Conservation (phyloP, 1,284 basidiomycete species). For the Marasmius oreades region DNA sequence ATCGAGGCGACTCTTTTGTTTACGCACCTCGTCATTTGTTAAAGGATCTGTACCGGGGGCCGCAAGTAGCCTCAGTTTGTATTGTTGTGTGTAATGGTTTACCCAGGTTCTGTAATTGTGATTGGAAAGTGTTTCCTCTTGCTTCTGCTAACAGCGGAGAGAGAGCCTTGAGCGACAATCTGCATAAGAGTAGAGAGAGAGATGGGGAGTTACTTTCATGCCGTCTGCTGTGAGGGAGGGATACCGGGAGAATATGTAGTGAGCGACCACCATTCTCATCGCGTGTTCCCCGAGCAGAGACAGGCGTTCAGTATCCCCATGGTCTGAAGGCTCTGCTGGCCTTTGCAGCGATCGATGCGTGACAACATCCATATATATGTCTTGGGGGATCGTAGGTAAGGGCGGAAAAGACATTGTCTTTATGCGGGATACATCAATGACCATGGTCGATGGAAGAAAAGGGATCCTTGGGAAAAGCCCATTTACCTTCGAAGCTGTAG, state of each 20-base stretch:
- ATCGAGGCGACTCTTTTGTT: slow-evolving; percentile 1
- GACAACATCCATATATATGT: slow-evolving; percentile 46
- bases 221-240: slow-evolving; percentile 37
- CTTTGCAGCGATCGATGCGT: slow-evolving; percentile 37
- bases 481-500: no score
- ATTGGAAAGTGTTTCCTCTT: slow-evolving; percentile 23
- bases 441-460: no score
- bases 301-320: slow-evolving; percentile 47
- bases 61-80: slow-evolving; percentile 39
- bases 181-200: neutral
- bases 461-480: no score
- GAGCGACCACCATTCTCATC: slow-evolving; percentile 41
- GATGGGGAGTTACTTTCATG: slow-evolving; percentile 37
- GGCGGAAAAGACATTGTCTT: no score
- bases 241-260: slow-evolving; percentile 36
- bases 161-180: neutral
- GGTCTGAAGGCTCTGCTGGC: slow-evolving; percentile 23
- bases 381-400: no score
- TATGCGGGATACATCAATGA: no score
- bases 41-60: slow-evolving; percentile 28
- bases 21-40: slow-evolving; percentile 31
- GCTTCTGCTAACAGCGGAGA: slow-evolving; percentile 28
- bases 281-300: slow-evolving; percentile 42
- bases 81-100: slow-evolving; percentile 36
- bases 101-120: slow-evolving; percentile 38